These are phyloP conservation scores for Vitis amurensis DNA, from an alignment of 164 flowering plant genomes.

Conservation along the genomic window DNA sequence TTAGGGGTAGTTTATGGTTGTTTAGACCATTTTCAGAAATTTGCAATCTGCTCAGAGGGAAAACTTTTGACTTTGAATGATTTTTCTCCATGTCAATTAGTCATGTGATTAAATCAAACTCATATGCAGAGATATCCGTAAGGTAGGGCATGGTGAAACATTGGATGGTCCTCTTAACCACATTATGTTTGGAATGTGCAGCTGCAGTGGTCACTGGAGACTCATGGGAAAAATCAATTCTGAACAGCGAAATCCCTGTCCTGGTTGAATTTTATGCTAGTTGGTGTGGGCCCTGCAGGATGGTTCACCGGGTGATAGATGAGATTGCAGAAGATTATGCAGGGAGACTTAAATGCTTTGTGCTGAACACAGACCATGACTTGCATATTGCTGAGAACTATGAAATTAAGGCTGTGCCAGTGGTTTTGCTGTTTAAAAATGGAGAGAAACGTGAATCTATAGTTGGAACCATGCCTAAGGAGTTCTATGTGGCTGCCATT, in stretches of 20 bases:
- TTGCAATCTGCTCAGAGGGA: no score
- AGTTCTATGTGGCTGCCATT: slow-evolving; percentile 67
- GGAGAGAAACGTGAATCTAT: slow-evolving; percentile 65
- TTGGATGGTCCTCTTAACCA: background rate
- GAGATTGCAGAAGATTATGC: slow-evolving; percentile 74
- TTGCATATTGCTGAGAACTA: slow-evolving; percentile 53
- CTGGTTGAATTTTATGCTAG: slow-evolving; percentile 84
- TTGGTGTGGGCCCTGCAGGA: slow-evolving; percentile 97
- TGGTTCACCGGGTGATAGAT: slow-evolving; percentile 87
- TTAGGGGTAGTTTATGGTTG: no score
- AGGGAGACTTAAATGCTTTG: slow-evolving; percentile 64
- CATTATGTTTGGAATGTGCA: slow-evolving; percentile 32
- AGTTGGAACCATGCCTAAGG: slow-evolving; percentile 90
- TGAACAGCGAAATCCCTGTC: slow-evolving; percentile 65
- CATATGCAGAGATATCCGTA: background rate
- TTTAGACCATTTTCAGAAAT: no score
- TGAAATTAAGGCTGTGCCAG: slow-evolving; percentile 78
- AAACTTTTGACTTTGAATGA: no score
- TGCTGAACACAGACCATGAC: slow-evolving; percentile 67
- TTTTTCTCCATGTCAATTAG: no score
- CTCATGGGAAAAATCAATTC: slow-evolving; percentile 66
- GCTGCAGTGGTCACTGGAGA: slow-evolving; percentile 59
- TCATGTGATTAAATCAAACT: background rate
- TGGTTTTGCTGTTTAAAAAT: slow-evolving; percentile 78
- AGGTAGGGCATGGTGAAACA: background rate